Percentiles rank a stretch among this genome's conserved stretches.
Conservation (phyloP, 768 basidiomycete species). For the Mycena vulgaris region DNA sequence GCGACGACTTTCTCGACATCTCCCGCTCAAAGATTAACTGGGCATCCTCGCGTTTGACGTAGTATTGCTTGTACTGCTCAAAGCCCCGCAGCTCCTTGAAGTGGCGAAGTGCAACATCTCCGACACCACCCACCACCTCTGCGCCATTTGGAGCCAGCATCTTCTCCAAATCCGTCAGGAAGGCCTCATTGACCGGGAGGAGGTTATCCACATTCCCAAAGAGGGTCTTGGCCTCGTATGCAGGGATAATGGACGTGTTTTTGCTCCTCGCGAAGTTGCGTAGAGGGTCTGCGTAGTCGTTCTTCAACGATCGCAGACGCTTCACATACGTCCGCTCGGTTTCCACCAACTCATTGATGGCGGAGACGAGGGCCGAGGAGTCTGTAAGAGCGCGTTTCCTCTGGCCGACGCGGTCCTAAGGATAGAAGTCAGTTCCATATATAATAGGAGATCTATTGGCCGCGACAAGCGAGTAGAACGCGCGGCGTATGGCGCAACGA, state of each 20-base stretch:
- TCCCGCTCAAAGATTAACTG: constrained; percentile 91
- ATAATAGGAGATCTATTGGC: constrained; percentile 13
- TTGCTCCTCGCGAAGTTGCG: constrained; percentile 88
- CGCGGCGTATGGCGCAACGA: neutral
- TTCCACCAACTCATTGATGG: constrained; percentile 88
- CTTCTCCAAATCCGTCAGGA: constrained; percentile 86
- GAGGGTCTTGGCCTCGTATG: constrained; percentile 93
- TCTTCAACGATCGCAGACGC: constrained; percentile 85
- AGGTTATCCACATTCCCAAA: constrained; percentile 96
- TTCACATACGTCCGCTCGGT: constrained; percentile 94
- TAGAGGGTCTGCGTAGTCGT: constrained; percentile 92
- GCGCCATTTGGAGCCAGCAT: constrained; percentile 77
- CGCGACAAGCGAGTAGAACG: constrained; percentile 11
- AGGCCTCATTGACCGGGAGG: constrained; percentile 90
- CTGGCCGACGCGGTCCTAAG: constrained; percentile 58
- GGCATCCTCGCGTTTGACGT: constrained; percentile 93
- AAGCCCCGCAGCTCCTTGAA: constrained; percentile 89
- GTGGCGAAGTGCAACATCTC: constrained; percentile 89
- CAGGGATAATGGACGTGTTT: constrained; percentile 88
- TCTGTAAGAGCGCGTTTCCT: constrained; percentile 76
- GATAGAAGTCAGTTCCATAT: constrained; percentile 12
- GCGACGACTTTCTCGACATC: constrained; percentile 82
- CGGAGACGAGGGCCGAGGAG: constrained; percentile 75
- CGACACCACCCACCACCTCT: constrained; percentile 74
- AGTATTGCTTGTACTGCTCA: constrained; percentile 93